Evolutionary conservation across 2,329 filamentous ascomycete species (phyloP).

Genomic region (Colletotrichum sp.): DNA sequence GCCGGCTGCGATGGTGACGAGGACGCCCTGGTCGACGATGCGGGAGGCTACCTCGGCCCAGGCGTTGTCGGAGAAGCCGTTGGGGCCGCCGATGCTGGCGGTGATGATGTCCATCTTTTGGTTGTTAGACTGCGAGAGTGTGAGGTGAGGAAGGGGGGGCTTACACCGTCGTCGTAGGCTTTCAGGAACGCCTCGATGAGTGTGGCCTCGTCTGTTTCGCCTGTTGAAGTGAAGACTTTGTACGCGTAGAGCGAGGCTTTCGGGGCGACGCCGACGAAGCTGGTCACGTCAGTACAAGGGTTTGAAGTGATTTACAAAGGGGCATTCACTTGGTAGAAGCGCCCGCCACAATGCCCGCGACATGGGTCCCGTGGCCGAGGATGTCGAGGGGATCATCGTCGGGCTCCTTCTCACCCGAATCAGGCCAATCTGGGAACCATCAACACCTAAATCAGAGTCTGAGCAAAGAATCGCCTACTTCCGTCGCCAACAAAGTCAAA

Average conservation of each 20-base stretch:
- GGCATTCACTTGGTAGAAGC: background rate
- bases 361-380: constrained; percentile 39
- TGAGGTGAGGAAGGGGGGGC: rapidly evolving
- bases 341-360: constrained; percentile 35
- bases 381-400: background rate
- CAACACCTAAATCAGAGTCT: constrained; percentile 18
- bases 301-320: background rate
- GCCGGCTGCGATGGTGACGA: constrained; percentile 56
- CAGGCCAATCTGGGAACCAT: constrained; percentile 28
- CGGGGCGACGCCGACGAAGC: constrained; percentile 33
- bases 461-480: background rate
- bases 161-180: constrained; percentile 37
- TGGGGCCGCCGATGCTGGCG: constrained; percentile 40
- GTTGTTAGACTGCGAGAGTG: rapidly evolving
- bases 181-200: constrained; percentile 40
- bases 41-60: constrained; percentile 42
- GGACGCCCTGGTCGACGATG: constrained; percentile 49
- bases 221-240: constrained; percentile 27
- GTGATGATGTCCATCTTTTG: constrained; percentile 43
- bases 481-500: constrained; percentile 48
- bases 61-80: constrained; percentile 40
- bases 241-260: constrained; percentile 30
- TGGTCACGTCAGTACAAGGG: background rate
- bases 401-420: constrained; percentile 23
- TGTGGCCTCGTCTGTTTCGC: constrained; percentile 37